Evolutionary conservation across 176 grass and related monocot species (phyloP), one percentile per base, ranked within the genome.

Genomic region (Aegilops umbellulata): DNA sequence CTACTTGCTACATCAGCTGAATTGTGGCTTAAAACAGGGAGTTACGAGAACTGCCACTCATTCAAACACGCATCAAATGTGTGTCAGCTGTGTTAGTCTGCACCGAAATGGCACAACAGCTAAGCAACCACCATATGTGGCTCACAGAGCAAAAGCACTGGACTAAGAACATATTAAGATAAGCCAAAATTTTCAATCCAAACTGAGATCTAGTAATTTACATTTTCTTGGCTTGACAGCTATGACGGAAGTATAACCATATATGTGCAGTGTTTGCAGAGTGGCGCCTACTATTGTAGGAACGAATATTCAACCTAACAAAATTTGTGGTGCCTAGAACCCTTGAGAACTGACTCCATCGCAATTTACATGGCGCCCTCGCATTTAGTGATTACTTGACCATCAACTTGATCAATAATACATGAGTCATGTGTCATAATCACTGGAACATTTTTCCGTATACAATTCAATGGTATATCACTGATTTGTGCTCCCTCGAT

Each of bases 141-240:
- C 36, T 72, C 38, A 24, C 36, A 14, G 36, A 8, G n/a, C 69
- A 25, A 72, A 72, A 44, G 6, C 36, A 72, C 22, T 25, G 69
- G 39, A 25, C 36, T 3, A 72, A n/a, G 12, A 66, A 66, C 3
- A 16, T 2, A 32, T 32, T 31, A 66, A 68, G 29, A 68, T 31
- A 31, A 67, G 27, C 27, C 14, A 67, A 29, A 67, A 31, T 8
- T 31, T 26, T 46, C 46, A 22, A 8, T 7, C 31, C 49, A 67
- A 57, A 49, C 23, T 69, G 71, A 23, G 34, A 83, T 83, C 34
- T 6, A 30, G 29, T 30, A 77, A 20, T 78, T 39, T 39, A 42
- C 24, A 60, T 83, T 87, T 83, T 87, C 46, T 49, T 49, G 23
- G 11, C 19, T 61, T 36, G 42, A 87, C 42, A 42, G 17, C 32